phyloP scores from a whole-genome alignment of 331 rosid genomes.

The Erythrophleum ivorense region DNA sequence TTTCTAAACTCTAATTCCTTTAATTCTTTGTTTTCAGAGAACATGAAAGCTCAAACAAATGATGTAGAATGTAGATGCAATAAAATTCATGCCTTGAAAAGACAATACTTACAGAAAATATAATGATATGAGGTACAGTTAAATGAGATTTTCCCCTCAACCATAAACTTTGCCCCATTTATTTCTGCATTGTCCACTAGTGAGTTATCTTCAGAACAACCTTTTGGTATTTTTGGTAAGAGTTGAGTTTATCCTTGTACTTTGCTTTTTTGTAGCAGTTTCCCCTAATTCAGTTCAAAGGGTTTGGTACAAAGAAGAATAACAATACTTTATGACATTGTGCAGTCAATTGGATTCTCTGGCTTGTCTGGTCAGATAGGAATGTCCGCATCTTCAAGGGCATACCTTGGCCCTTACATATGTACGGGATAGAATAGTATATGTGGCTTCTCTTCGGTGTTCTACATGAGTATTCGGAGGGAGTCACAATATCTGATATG shows the following conservation, averaged over 20 bases:
- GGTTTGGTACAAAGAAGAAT: not conserved
- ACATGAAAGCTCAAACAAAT: constrained; percentile 11
- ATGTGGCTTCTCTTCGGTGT: not conserved
- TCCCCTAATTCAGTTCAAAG: not conserved
- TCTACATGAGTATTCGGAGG: not conserved
- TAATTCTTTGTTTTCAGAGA: constrained; percentile 1
- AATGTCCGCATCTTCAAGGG: not conserved
- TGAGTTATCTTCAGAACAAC: not conserved
- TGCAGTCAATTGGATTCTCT: not conserved
- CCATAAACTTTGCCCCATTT: not conserved
- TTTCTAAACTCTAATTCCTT: constrained; percentile 25
- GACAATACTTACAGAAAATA: not conserved
- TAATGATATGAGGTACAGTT: not conserved
- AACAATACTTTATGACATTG: not conserved
- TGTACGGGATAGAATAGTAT: not conserved
- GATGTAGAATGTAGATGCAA: not conserved
- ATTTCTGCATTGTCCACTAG: not conserved
- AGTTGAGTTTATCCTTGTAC: not conserved
- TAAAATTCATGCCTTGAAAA: not conserved
- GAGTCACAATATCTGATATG: not conserved
- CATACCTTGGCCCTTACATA: not conserved
- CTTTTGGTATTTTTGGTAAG: not conserved
- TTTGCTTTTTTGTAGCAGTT: not conserved
- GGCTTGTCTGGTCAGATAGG: not conserved
- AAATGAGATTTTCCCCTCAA: not conserved